phyloP scores from a whole-genome alignment of 306 rosid species.

The Vigna radiata region DNA sequence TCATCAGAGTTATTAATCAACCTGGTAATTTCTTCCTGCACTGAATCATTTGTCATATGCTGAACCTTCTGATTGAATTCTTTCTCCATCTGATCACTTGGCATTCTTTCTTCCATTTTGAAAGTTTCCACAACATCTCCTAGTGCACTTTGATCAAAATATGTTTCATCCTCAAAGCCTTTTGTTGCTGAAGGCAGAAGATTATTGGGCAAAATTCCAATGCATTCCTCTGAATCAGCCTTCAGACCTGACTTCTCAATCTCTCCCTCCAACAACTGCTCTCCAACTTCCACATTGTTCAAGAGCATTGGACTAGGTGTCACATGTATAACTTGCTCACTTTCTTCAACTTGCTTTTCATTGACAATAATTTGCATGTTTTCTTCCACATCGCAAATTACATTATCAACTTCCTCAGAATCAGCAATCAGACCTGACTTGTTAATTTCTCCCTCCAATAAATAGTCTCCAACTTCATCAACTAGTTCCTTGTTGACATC shows the following conservation, averaged over 20 bases:
- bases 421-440: no score
- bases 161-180: slow-evolving; percentile 17
- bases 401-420: no score
- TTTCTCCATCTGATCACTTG: slow-evolving; percentile 2
- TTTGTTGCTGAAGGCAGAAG: slow-evolving; percentile 10
- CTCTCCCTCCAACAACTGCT: slow-evolving; percentile 33
- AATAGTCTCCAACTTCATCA: slow-evolving; percentile 14
- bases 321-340: no score
- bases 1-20: slow-evolving; percentile 6
- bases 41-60: neutral
- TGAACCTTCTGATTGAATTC: neutral
- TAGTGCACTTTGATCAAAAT: slow-evolving; percentile 17
- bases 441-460: no score
- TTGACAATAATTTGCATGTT: no score
- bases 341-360: no score
- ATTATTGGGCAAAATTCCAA: slow-evolving; percentile 1
- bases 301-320: no score
- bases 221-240: slow-evolving; percentile 33
- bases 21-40: neutral
- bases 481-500: slow-evolving; percentile 11
- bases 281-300: no score
- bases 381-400: no score
- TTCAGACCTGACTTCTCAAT: neutral
- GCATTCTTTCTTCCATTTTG: slow-evolving; percentile 21
- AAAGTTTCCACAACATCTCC: slow-evolving; percentile 27